A percentile compares a stretch with the other conserved stretches of the same genome.
These are phyloP conservation scores for Xylariomycetidae sp. DNA, from an alignment of 2,329 filamentous ascomycete genomes.

Conservation along the genomic window DNA sequence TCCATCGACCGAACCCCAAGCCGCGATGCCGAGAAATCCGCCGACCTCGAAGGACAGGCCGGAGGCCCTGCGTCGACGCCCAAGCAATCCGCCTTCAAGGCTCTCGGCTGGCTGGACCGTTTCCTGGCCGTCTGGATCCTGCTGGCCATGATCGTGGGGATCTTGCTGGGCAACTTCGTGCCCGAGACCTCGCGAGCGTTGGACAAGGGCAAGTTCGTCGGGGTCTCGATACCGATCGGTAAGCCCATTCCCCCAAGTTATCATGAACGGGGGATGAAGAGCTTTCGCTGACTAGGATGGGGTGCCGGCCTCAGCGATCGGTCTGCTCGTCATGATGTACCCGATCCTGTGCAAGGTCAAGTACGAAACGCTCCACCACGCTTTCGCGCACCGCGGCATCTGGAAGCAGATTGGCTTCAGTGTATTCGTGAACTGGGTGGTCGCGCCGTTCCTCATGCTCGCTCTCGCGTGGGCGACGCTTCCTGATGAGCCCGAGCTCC, in stretches of 20 bases:
- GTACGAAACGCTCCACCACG: conserved; percentile 65
- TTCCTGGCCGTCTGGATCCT: conserved; percentile 69
- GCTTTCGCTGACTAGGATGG: no score
- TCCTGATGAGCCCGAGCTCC: conserved; percentile 50
- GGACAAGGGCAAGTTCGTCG: conserved; percentile 66
- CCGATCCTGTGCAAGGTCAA: conserved; percentile 84
- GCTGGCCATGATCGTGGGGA: conserved; percentile 69
- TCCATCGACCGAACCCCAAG: no score
- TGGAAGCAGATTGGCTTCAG: conserved; percentile 80
- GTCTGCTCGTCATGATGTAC: conserved; percentile 89
- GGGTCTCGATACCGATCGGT: conserved; percentile 30
- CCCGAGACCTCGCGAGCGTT: conserved; percentile 54
- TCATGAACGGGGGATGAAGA: no score
- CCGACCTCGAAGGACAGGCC: no score
- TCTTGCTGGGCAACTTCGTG: conserved; percentile 72
- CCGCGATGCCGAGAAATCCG: no score
- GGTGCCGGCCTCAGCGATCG: conserved; percentile 63
- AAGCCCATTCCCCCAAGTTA: conserved; percentile 2
- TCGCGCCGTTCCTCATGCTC: conserved; percentile 76
- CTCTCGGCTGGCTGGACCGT: conserved; percentile 54
- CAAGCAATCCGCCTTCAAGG: conserved; percentile 41
- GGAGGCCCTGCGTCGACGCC: neutral
- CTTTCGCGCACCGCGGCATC: conserved; percentile 54
- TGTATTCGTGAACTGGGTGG: conserved; percentile 72
- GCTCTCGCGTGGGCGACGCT: conserved; percentile 63